Evolutionary conservation across 129 eudicot genomes (phyloP).

Genomic region (Centella asiatica): DNA sequence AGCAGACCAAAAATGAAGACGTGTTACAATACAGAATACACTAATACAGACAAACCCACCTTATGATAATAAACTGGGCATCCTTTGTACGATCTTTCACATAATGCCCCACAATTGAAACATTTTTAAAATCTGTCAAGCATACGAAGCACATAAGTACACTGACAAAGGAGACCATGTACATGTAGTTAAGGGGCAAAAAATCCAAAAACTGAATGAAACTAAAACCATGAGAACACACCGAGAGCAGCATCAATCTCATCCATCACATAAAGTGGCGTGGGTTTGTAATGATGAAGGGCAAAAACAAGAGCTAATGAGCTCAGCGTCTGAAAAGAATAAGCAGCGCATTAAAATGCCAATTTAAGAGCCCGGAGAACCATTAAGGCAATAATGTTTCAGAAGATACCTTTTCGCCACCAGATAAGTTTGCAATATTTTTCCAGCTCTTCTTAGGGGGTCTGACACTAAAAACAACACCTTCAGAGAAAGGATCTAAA

Average conservation of each 20-base stretch:
- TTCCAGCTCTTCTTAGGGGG: slow-evolving; percentile 99
- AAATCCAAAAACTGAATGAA: background rate
- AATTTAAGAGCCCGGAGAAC: background rate
- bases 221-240: slow-evolving; percentile 16
- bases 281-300: slow-evolving; percentile 96
- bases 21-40: background rate
- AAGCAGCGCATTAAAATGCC: background rate
- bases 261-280: slow-evolving; percentile 98
- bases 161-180: background rate
- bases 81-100: slow-evolving; percentile 94
- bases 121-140: slow-evolving; percentile 78
- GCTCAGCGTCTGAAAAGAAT: slow-evolving; percentile 70
- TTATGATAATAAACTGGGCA: slow-evolving; percentile 91
- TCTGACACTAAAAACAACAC: slow-evolving; percentile 95
- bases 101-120: slow-evolving; percentile 97
- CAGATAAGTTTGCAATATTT: slow-evolving; percentile 91
- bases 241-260: slow-evolving; percentile 99
- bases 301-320: slow-evolving; percentile 97
- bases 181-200: background rate
- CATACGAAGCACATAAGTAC: background rate
- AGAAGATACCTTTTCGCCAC: slow-evolving; percentile 89
- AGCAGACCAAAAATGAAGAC: background rate
- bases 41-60: slow-evolving; percentile 29
- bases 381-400: background rate
- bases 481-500: slow-evolving; percentile 96